These are phyloP conservation scores for Seminavis robusta DNA, from an alignment of 108 stramenopile species.

Conservation along the genomic window DNA sequence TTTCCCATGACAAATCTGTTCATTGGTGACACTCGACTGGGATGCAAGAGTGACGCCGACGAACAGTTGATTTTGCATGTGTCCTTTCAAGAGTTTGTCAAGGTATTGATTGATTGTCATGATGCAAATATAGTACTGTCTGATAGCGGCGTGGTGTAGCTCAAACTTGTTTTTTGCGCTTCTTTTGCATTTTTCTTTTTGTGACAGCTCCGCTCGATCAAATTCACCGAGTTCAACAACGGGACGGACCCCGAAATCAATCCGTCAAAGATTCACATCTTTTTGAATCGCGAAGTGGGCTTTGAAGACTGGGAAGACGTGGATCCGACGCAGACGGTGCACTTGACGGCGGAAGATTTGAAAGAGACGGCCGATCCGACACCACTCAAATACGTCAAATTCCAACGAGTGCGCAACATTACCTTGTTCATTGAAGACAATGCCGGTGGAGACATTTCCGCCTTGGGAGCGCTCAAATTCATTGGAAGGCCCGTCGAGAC, in stretches of 20 bases:
- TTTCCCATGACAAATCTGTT: slow-evolving; percentile 85
- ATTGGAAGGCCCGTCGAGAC: slow-evolving; percentile 65
- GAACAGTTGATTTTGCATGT: slow-evolving; percentile 86
- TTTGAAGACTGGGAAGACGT: slow-evolving; percentile 90
- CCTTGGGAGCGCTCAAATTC: slow-evolving; percentile 71
- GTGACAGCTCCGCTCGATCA: slow-evolving; percentile 65
- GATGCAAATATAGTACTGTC: not conserved
- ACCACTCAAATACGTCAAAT: slow-evolving; percentile 73
- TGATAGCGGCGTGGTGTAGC: not conserved
- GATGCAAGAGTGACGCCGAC: slow-evolving; percentile 85
- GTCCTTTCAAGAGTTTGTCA: slow-evolving; percentile 83
- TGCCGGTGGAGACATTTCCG: slow-evolving; percentile 72
- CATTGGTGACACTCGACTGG: slow-evolving; percentile 80
- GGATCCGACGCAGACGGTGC: slow-evolving; percentile 71
- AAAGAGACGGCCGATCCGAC: slow-evolving; percentile 57
- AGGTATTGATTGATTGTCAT: slow-evolving; percentile 19
- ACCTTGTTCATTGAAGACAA: slow-evolving; percentile 89
- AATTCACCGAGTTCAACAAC: slow-evolving; percentile 76
- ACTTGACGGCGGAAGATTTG: slow-evolving; percentile 66
- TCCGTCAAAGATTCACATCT: slow-evolving; percentile 66
- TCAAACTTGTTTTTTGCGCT: not conserved
- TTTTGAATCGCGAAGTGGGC: slow-evolving; percentile 81
- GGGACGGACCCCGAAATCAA: slow-evolving; percentile 65
- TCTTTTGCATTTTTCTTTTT: not conserved
- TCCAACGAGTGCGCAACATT: slow-evolving; percentile 76